Evolutionary conservation across 148 eudicot genomes (phyloP).

Genomic region (Diospyros lotus): DNA sequence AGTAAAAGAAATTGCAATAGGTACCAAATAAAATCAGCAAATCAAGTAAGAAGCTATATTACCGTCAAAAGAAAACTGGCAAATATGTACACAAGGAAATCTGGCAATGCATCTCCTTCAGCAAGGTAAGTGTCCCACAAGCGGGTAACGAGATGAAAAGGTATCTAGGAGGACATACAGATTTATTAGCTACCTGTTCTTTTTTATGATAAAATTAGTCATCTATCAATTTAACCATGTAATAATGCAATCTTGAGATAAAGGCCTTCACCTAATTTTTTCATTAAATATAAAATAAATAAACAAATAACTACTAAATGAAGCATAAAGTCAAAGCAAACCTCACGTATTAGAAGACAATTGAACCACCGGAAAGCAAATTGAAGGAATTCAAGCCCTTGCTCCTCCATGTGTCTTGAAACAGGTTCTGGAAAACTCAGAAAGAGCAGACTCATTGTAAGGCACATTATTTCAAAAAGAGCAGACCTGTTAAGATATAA

Average conservation of each 20-base stretch:
- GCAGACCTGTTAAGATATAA: not conserved
- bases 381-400: constrained; percentile 95
- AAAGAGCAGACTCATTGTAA: not conserved
- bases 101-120: constrained; percentile 98
- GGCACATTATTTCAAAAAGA: not conserved
- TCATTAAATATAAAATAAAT: not conserved
- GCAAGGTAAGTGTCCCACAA: constrained; percentile 99
- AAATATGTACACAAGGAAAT: constrained; percentile 90
- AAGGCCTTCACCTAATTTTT: not conserved
- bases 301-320: not conserved
- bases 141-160: constrained; percentile 88
- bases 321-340: constrained; percentile 21
- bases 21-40: not conserved
- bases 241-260: not conserved
- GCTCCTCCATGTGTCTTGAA: constrained; percentile 90
- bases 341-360: constrained; percentile 98
- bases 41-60: constrained; percentile 20
- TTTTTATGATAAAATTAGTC: not conserved
- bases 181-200: constrained; percentile 9
- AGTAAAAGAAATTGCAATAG: not conserved
- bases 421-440: constrained; percentile 57
- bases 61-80: constrained; percentile 96
- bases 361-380: constrained; percentile 99
- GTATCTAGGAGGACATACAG: constrained; percentile 48
- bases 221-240: not conserved